Percentiles rank a stretch among this genome's conserved stretches.
Conservation (phyloP, 495 filamentous ascomycete species). For the Choiromyces venosus region DNA sequence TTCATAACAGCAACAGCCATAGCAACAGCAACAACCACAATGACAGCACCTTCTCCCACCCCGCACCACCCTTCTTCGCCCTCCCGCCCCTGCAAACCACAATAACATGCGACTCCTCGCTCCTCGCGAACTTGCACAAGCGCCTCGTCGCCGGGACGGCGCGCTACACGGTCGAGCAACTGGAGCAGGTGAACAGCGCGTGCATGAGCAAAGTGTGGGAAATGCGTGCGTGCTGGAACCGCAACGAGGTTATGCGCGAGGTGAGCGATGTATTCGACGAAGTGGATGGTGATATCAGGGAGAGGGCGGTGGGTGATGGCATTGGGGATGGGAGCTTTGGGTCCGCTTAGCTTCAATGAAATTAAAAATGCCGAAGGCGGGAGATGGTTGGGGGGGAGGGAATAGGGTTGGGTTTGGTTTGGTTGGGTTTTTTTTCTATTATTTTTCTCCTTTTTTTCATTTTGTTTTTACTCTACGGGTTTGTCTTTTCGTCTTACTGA, state of each 20-base stretch:
- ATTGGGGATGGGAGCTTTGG: conserved; percentile 18
- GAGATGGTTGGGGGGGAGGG: conserved; percentile 21
- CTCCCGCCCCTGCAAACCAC: background rate
- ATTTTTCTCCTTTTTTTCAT: conserved; percentile 7
- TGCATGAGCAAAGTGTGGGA: conserved; percentile 87
- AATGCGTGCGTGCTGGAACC: conserved; percentile 69
- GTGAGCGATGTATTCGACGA: conserved; percentile 69
- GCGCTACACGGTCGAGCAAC: conserved; percentile 82
- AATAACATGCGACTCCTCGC: background rate
- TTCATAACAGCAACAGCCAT: no score
- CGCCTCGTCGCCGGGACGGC: conserved; percentile 46
- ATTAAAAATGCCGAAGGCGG: conserved; percentile 29
- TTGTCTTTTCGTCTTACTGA: conserved; percentile 13
- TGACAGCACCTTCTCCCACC: background rate
- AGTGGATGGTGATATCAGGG: conserved; percentile 72
- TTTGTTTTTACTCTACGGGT: background rate
- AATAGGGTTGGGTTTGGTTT: conserved; percentile 11
- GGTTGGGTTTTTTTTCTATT: conserved; percentile 15
- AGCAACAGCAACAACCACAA: no score
- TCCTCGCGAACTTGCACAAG: conserved; percentile 19
- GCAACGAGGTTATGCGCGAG: conserved; percentile 59
- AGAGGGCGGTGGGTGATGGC: conserved; percentile 58
- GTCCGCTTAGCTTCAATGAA: conserved; percentile 14
- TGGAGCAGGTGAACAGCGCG: conserved; percentile 86
- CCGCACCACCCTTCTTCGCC: background rate